These are phyloP conservation scores for Venturia pyrina DNA, from an alignment of 2,329 filamentous ascomycete species.

Conservation along the genomic window DNA sequence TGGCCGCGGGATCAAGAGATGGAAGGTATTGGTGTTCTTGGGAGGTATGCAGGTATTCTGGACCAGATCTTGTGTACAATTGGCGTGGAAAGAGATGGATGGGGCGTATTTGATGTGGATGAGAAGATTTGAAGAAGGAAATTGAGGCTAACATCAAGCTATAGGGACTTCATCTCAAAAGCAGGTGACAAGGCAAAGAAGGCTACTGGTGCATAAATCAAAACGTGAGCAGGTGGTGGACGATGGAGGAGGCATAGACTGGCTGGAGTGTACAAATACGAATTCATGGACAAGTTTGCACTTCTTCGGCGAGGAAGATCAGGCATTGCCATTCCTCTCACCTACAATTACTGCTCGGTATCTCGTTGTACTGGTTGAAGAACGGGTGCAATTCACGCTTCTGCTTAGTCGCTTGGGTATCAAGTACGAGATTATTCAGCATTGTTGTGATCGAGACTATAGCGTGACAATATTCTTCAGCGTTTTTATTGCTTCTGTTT, in stretches of 20 bases:
- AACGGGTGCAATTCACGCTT: background rate
- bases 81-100: background rate
- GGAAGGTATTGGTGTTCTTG: background rate
- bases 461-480: background rate
- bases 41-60: background rate
- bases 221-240: background rate
- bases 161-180: constrained; percentile 10
- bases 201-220: background rate
- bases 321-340: background rate
- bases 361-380: background rate
- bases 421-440: background rate
- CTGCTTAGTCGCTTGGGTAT: background rate
- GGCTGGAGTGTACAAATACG: background rate
- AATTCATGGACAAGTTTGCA: constrained; percentile 1
- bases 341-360: background rate
- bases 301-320: background rate
- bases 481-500: no score
- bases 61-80: no score
- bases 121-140: background rate
- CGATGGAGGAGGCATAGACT: background rate
- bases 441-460: background rate
- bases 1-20: background rate
- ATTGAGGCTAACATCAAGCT: background rate
- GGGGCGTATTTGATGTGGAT: no score
- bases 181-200: constrained; percentile 8